Conservation (phyloP, 78 protist species). For the Andalucia godoyi region DNA sequence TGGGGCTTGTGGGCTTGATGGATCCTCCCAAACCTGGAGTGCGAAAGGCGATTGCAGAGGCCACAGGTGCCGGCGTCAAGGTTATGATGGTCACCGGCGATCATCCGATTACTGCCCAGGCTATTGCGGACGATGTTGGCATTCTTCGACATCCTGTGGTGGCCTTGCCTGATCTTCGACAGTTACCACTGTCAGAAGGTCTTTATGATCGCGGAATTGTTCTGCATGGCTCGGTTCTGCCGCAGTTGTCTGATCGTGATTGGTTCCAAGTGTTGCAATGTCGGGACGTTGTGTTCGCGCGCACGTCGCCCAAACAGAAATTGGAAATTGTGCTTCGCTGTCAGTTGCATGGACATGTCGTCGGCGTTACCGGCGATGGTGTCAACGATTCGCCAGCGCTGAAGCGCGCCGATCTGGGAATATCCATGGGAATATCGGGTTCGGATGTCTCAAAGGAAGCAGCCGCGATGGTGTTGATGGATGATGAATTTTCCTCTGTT, state of each 20-base stretch:
- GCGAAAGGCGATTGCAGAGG: constrained; percentile 12
- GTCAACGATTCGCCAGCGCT: constrained; percentile 25
- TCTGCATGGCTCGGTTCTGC: too few relatives aligned
- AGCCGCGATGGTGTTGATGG: constrained; percentile 17
- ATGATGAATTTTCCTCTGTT: constrained; percentile 45
- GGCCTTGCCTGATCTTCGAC: not conserved
- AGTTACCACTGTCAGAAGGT: too few relatives aligned
- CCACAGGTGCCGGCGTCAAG: constrained; percentile 26
- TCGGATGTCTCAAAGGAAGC: constrained; percentile 10
- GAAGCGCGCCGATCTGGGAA: constrained; percentile 7
- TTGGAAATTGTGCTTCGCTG: constrained; percentile 15
- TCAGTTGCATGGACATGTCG: constrained; percentile 10
- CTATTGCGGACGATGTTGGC: constrained; percentile 32
- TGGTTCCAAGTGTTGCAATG: not conserved
- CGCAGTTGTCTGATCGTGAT: not conserved
- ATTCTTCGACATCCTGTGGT: constrained; percentile 28
- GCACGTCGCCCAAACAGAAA: constrained; percentile 7
- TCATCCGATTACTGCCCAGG: constrained; percentile 46
- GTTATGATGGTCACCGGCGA: constrained; percentile 74
- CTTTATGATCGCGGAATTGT: not conserved
- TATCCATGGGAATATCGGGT: constrained; percentile 6
- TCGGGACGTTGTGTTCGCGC: not conserved
- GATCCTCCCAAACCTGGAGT: constrained; percentile 69
- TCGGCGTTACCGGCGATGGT: constrained; percentile 28
- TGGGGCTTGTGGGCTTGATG: constrained; percentile 38